Percentiles rank a stretch among this genome's conserved stretches.
These are phyloP conservation scores for Curvularia lunata DNA, from an alignment of 2,329 filamentous ascomycete species.

Conservation along the genomic window DNA sequence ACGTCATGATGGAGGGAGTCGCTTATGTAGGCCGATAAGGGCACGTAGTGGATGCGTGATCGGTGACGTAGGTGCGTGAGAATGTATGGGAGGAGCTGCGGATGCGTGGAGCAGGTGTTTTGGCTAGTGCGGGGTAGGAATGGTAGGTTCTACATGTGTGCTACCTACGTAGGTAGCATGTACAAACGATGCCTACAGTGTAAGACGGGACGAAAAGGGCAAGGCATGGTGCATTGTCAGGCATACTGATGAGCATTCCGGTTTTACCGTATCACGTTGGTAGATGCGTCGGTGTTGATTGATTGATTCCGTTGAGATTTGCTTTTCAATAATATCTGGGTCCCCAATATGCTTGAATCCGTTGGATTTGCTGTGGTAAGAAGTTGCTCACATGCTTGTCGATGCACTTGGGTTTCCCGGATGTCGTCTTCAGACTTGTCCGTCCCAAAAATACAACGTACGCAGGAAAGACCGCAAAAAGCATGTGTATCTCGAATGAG, in stretches of 20 bases:
- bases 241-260: background rate
- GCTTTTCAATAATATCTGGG: background rate
- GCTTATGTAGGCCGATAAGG: constrained; percentile 27
- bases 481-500: background rate
- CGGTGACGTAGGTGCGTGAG: constrained; percentile 32
- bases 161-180: background rate
- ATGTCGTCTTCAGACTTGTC: background rate
- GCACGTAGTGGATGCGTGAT: constrained; percentile 20
- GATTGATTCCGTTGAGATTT: background rate
- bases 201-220: no score
- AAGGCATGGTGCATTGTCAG: background rate
- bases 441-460: background rate
- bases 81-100: constrained; percentile 4
- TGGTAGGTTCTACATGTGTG: background rate
- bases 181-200: background rate
- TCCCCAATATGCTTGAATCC: background rate
- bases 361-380: background rate
- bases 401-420: background rate
- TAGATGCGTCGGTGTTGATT: background rate
- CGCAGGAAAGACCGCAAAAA: background rate
- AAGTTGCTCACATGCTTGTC: background rate
- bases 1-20: constrained; percentile 9
- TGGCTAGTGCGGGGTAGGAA: constrained; percentile 8
- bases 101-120: constrained; percentile 6
- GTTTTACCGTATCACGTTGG: background rate